Evolutionary conservation across 1,284 basidiomycete genomes (phyloP), one percentile per base, ranked within the genome.

Genomic region (Wolfiporia cocos): DNA sequence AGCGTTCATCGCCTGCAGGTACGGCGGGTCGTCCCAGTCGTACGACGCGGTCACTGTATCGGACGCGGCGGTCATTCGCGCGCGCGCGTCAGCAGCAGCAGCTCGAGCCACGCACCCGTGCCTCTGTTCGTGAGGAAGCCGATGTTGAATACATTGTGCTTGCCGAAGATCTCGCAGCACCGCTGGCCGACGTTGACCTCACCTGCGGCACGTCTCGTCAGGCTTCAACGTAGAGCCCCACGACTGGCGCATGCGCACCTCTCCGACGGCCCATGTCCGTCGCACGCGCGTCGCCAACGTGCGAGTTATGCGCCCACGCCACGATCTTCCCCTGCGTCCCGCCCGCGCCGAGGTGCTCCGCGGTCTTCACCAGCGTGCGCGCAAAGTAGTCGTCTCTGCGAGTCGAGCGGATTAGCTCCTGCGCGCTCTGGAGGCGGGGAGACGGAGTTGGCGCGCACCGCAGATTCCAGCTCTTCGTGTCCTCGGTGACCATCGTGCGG

Each of bases 251-350:
- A n/a, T n/a, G n/a, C n/a, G 26, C 11, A 49, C 52, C 49, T 43
- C 56, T 49, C 33, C 46, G 47, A 22, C 46, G 46, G 3, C 59
- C 57, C 58, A 61, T 61, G 43, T 57, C 52, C 1, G 58, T 58
- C 7, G 51, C 57, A 31, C 59, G 37, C 6, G 56, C 57, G 34
- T 61, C 57, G 26, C 59, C 56, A 23, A 60, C 50, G 41, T 61
- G 55, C 2, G 57, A 58, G 39, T 57, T 60, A 42, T 59, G 58
- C 9, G 57, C 57, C 57, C 57, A 60, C 7, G 59, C 54, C 3
- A 60, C 53, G 19, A 59, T 49, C 46, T 58, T 58, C 4, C 52
- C 55, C 18, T 45, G 41, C 3, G 17, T 26, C 14, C 28, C 24
- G n/a, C n/a, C n/a, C 2, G 43, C 35, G 2, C 53, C 56, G 3